These are phyloP conservation scores for Scenedesmus sp. DNA, from an alignment of 163 green algal genomes.

Conservation along the genomic window DNA sequence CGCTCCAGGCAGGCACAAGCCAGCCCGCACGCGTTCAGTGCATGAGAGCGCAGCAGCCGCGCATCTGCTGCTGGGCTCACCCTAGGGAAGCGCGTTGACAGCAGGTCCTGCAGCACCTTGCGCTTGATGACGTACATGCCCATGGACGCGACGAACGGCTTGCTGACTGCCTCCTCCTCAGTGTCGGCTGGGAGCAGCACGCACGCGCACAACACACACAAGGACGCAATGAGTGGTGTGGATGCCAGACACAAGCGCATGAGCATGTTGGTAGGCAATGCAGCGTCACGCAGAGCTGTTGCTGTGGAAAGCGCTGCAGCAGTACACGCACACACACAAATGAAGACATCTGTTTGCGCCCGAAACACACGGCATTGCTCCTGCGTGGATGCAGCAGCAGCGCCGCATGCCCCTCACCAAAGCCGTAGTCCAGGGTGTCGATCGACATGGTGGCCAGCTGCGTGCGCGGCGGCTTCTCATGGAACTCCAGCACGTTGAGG, in stretches of 20 bases:
- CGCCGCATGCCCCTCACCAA: constrained; percentile 25
- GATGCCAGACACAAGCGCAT: not conserved
- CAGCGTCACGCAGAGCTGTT: too few species aligned
- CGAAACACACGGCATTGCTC: too few species aligned
- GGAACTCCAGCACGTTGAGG: constrained; percentile 78
- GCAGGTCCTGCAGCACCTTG: constrained; percentile 79
- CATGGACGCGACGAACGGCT: constrained; percentile 96
- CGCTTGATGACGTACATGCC: constrained; percentile 97
- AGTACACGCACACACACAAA: not conserved
- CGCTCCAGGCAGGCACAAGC: too few species aligned
- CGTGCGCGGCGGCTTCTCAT: constrained; percentile 91
- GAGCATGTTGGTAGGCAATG: not conserved
- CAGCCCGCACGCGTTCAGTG: too few species aligned
- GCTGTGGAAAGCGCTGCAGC: not conserved
- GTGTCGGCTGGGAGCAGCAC: constrained; percentile 20
- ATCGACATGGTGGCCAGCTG: constrained; percentile 84
- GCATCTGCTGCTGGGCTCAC: not conserved
- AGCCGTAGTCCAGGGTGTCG: constrained; percentile 37
- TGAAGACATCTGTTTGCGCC: too few species aligned
- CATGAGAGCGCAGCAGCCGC: not conserved
- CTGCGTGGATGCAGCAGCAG: too few species aligned
- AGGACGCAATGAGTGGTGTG: too few species aligned
- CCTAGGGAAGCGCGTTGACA: constrained; percentile 68
- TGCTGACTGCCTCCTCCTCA: constrained; percentile 32
- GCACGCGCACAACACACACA: not conserved